Evolutionary conservation across 176 grass and related monocot species (phyloP), one percentile per base, ranked within the genome.

Genomic region (Oryza longistaminata): DNA sequence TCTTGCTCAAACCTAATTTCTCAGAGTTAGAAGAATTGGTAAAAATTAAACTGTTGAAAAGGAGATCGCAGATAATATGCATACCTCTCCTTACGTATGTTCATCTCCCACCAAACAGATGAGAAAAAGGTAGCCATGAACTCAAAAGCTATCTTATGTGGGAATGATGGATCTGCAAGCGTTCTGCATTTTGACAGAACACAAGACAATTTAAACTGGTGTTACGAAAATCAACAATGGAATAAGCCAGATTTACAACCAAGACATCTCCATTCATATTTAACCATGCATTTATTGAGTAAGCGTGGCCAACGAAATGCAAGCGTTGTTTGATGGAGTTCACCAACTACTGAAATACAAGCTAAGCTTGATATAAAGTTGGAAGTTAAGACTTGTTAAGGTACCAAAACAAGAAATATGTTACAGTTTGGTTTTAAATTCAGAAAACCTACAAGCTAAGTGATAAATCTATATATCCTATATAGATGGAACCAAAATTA

Each of bases 151-250:
- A 99, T 85, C 82, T 99, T 99, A 88, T 92, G 88, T 66, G 93
- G 85, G 83, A 99, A 99, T 87, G 90, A 84, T 27, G 96, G 93
- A 77, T 99, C 96, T 73, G 96, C 96, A 66, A 99, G 88, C 86
- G 94, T 93, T 87, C 96, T 99, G 91, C 70, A 91, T 72, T 86
- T 88, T 66, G 68, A 87, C 9, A 89, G n/a, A 64, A 76, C 52
- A 40, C 39, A 73, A 48, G 21, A 81, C 34, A 81, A 61, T 26
- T 71, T 44, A 64, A 84, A 34, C 1, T 29, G 19, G 16, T 6
- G 16, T 66, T 67, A 50, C 5, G 9, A 45, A 66, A 62, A 64
- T 2, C 9, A 71, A 66, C 45, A 48, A 19, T 68, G 16, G 17
- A 70, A 81, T 62, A 81, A 46, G 3, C 45, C 74, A 87, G 24